Conservation (phyloP, 352 stramenopile genomes). For the Saprolegnia diclina region DNA sequence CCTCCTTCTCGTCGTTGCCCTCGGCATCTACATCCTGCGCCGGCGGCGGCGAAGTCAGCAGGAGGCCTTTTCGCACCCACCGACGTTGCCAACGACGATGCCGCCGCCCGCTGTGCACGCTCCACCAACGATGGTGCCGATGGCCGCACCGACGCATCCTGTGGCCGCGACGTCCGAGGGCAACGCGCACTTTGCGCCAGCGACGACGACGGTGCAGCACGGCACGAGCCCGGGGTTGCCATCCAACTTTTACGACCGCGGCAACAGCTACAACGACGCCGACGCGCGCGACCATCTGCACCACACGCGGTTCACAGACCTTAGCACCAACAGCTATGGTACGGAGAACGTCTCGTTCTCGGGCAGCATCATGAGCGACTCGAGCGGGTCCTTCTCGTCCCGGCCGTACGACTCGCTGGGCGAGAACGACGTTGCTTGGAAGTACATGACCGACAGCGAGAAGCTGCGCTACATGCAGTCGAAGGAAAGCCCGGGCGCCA, state of each 20-base stretch:
- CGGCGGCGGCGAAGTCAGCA: background rate
- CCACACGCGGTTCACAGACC: conserved; percentile 4
- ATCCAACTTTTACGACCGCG: conserved; percentile 2
- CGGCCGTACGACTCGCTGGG: background rate
- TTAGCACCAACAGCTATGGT: conserved; percentile 9
- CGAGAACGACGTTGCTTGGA: conserved; percentile 6
- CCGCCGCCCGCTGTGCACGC: background rate
- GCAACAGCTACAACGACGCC: conserved; percentile 4
- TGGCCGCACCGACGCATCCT: background rate
- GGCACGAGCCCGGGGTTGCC: background rate
- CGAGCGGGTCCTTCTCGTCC: background rate
- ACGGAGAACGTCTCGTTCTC: conserved; percentile 1
- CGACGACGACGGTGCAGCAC: background rate
- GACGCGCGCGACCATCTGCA: background rate
- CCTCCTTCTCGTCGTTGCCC: background rate
- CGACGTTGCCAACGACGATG: background rate
- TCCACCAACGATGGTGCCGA: background rate
- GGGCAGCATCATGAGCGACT: conserved; percentile 12
- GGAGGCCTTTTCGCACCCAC: background rate
- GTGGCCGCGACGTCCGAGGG: background rate
- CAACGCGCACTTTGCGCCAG: background rate
- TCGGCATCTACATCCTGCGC: background rate
- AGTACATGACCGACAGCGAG: conserved; percentile 8
- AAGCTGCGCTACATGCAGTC: conserved; percentile 8
- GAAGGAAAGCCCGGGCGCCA: background rate